phyloP scores from a whole-genome alignment of 192 early-diverging fungal species.

The Entomortierella parvispora region DNA sequence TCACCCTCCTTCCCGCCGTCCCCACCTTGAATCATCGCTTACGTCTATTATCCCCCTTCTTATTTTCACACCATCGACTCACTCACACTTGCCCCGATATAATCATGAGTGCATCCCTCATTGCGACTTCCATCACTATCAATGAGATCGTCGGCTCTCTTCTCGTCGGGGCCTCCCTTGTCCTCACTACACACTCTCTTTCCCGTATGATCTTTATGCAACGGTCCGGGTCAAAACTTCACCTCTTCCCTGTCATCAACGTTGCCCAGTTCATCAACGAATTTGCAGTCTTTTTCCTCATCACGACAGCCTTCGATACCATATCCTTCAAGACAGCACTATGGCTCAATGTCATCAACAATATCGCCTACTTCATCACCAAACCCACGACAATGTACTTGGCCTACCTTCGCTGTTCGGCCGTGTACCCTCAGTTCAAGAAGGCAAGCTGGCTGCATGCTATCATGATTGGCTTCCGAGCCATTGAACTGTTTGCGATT shows the following conservation, averaged over 20 bases:
- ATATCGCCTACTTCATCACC: constrained; percentile 50
- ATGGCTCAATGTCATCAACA: constrained; percentile 49
- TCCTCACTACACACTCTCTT: constrained; percentile 43
- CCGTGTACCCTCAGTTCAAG: constrained; percentile 31
- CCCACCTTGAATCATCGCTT: neutral
- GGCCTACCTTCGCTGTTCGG: constrained; percentile 48
- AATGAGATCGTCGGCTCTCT: constrained; percentile 41
- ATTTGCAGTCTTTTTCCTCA: constrained; percentile 38
- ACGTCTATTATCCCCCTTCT: neutral
- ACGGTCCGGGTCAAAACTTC: constrained; percentile 30
- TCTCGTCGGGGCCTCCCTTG: constrained; percentile 43
- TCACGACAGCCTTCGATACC: constrained; percentile 15
- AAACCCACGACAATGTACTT: constrained; percentile 51
- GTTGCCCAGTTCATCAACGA: constrained; percentile 49
- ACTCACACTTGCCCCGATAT: too few relatives aligned
- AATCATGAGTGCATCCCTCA: constrained; percentile 28
- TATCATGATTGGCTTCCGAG: constrained; percentile 35
- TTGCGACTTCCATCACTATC: constrained; percentile 18
- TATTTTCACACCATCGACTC: neutral
- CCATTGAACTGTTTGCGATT: constrained; percentile 33
- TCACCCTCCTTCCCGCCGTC: neutral
- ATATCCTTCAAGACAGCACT: constrained; percentile 22
- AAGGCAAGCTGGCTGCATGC: constrained; percentile 37
- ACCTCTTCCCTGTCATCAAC: constrained; percentile 56
- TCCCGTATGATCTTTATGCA: constrained; percentile 48